Percentiles rank a stretch among this genome's conserved stretches.
phyloP scores from a whole-genome alignment of 1,284 basidiomycete genomes.

The Trametes hirsuta region DNA sequence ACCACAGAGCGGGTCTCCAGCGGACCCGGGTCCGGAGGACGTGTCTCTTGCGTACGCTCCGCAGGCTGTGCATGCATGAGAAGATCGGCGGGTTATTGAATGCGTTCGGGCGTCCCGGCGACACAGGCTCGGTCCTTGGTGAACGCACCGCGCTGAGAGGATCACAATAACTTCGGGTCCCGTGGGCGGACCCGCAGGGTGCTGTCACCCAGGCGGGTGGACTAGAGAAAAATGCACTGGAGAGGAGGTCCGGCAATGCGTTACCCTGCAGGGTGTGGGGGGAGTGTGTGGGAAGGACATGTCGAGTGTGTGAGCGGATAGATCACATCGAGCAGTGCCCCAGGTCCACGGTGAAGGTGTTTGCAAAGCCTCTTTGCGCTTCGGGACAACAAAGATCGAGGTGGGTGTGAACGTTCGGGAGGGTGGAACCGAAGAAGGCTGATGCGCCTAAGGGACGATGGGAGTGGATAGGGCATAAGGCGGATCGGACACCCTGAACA shows the following conservation, averaged over 20 bases:
- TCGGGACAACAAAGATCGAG: neutral
- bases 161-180: neutral
- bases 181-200: slow-evolving; percentile 1
- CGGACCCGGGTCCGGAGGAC: slow-evolving; percentile 1
- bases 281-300: slow-evolving; percentile 4
- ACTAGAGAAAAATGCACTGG: slow-evolving; percentile 6
- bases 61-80: slow-evolving; percentile 3
- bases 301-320: slow-evolving; percentile 3
- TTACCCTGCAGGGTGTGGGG: slow-evolving; percentile 1
- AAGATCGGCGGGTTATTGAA: slow-evolving; percentile 3
- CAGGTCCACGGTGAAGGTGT: neutral
- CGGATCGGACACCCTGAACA: neutral
- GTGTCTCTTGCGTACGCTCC: neutral
- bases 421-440: neutral
- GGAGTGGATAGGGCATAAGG: neutral
- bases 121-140: neutral
- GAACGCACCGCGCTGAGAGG: neutral
- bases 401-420: neutral
- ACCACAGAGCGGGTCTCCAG: slow-evolving; percentile 2
- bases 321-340: neutral
- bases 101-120: slow-evolving; percentile 3
- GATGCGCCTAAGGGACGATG: neutral
- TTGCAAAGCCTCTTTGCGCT: slow-evolving; percentile 5
- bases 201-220: neutral
- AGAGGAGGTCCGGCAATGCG: neutral